phyloP scores from a whole-genome alignment of 371 early-diverging fungal genomes.

The Aphelidium insulamus region DNA sequence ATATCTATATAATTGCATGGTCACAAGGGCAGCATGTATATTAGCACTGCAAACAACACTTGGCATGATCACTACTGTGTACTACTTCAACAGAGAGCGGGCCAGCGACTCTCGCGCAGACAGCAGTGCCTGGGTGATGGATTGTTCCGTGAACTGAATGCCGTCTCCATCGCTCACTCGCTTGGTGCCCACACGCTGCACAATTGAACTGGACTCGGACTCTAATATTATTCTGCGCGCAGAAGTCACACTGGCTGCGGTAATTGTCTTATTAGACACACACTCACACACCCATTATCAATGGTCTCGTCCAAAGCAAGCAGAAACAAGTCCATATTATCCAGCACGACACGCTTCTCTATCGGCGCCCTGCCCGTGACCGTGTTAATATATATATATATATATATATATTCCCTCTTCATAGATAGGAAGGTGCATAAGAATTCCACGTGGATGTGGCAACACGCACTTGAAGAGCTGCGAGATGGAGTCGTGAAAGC shows the following conservation, averaged over 20 bases:
- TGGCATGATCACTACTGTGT: no score
- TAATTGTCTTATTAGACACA: neutral
- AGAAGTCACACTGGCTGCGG: neutral
- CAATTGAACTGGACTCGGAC: slow-evolving; percentile 66
- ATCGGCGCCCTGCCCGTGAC: slow-evolving; percentile 43
- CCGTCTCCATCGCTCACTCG: slow-evolving; percentile 50
- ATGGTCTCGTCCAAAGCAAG: slow-evolving; percentile 85
- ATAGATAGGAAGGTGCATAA: neutral
- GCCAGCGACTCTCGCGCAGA: slow-evolving; percentile 72
- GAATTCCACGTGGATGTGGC: no score
- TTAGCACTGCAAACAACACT: no score
- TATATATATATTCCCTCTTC: slow-evolving; percentile 1
- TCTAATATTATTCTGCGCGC: slow-evolving; percentile 44
- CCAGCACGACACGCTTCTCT: slow-evolving; percentile 71
- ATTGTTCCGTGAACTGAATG: slow-evolving; percentile 75
- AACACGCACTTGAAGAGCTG: slow-evolving; percentile 51
- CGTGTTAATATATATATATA: neutral
- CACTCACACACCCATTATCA: slow-evolving; percentile 59
- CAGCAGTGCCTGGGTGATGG: slow-evolving; percentile 67
- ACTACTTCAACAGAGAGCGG: slow-evolving; percentile 42
- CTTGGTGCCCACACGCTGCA: slow-evolving; percentile 74
- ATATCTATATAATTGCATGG: no score
- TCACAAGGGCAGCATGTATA: no score
- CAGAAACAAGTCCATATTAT: slow-evolving; percentile 71
- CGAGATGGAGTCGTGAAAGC: slow-evolving; percentile 62